Evolutionary conservation across 2,329 filamentous ascomycete genomes (phyloP), one percentile per base, ranked within the genome.

Genomic region (Fusarium oligoseptatum): DNA sequence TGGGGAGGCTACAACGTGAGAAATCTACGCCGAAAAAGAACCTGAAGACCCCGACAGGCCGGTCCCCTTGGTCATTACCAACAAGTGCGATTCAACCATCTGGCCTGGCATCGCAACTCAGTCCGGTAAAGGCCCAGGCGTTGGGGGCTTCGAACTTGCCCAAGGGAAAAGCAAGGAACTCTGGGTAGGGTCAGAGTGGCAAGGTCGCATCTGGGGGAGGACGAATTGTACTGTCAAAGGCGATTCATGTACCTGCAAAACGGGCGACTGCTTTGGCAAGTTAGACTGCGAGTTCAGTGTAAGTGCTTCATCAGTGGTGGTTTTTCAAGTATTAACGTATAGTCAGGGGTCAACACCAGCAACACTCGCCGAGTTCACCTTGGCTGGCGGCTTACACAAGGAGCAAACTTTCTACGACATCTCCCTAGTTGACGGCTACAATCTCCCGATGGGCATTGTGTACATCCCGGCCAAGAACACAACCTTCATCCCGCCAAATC

Each of bases 401-500:
- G 83, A 80, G 68, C 92, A 95, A 79, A 93, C 91, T 11, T 97
- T 94, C 81, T 96, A 95, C 83, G 94, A 97, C 81, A 94, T 97
- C 72, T 95, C 93, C 45, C 87, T 96, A 3, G 94, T 97, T 24
- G 94, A 97, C 80, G 94, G 94, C 58, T 96, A 96, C 87, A 96
- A 96, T 80, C 83, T 96, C 1, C 93, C 93, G 2, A 80, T 95
- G 71, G 92, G 90, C 34, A 89, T 91, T 79, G 86, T 87, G 64
- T 89, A 91, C 75, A 85, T 90, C 29, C 88, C 89, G 4, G 88
- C 91, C 24, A 87, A 88, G 64, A 92, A 93, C 76, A 87, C 88
- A 9, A 87, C 86, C 2, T 88, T 93, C 64, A 92, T 95, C 68
- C 92, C 93, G 14, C 92, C 93, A 10, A 95, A 95, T 77, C 87